phyloP scores from a whole-genome alignment of 129 eudicot genomes.

The Calendula officinalis region DNA sequence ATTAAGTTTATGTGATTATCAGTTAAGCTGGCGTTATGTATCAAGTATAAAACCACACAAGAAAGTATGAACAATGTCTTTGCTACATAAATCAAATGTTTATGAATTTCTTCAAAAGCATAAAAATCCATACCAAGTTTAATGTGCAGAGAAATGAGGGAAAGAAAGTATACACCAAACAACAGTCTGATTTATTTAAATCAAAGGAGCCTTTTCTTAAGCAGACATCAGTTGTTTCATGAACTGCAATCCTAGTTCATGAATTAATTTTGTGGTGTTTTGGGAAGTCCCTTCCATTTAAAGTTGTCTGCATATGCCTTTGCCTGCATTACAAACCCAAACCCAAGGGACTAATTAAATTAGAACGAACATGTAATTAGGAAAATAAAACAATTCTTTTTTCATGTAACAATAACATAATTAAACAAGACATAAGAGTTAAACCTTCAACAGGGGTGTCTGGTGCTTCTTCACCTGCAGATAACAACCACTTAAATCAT shows the following conservation, averaged over 20 bases:
- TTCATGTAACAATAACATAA: background rate
- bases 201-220: background rate
- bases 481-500: background rate
- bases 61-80: too few relatives aligned
- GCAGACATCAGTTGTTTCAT: background rate
- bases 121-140: too few relatives aligned
- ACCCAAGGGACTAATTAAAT: background rate
- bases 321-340: conserved; percentile 43
- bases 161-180: conserved; percentile 8
- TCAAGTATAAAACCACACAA: too few relatives aligned
- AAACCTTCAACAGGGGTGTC: conserved; percentile 79
- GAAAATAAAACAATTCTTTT: background rate
- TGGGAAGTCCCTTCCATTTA: conserved; percentile 90
- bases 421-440: conserved; percentile 7
- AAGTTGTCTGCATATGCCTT: conserved; percentile 93
- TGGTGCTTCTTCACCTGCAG: conserved; percentile 86
- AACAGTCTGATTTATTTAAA: conserved; percentile 28
- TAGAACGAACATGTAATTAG: conserved; percentile 3
- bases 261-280: conserved; percentile 29
- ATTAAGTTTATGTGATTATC: too few relatives aligned
- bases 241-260: background rate
- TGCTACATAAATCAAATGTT: too few relatives aligned
- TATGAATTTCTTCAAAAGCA: too few relatives aligned
- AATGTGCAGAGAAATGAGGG: background rate
- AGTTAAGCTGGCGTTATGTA: too few relatives aligned